Conservation (phyloP, 768 basidiomycete species). For the Baorangia bicolor region DNA sequence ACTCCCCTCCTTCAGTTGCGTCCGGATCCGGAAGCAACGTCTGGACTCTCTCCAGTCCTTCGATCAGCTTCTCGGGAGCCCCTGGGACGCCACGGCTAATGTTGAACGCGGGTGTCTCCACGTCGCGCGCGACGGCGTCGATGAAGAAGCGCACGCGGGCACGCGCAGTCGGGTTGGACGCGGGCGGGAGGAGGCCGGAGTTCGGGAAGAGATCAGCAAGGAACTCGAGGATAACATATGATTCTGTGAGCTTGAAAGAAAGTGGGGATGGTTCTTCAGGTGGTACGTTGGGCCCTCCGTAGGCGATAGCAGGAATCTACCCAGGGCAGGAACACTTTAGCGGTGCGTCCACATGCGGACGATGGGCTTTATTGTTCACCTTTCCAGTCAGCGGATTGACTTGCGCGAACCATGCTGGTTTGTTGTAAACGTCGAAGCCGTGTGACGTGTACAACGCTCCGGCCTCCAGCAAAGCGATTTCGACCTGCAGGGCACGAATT, state of each 20-base stretch:
- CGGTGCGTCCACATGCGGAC: not conserved
- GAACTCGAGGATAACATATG: constrained; percentile 62
- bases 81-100: constrained; percentile 23
- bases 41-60: constrained; percentile 9
- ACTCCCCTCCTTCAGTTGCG: constrained; percentile 39
- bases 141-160: constrained; percentile 64
- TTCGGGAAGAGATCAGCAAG: constrained; percentile 56
- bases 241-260: constrained; percentile 62
- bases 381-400: constrained; percentile 61
- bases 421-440: constrained; percentile 59
- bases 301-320: constrained; percentile 57
- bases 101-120: constrained; percentile 37
- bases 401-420: constrained; percentile 65
- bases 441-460: constrained; percentile 46
- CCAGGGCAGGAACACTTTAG: not conserved
- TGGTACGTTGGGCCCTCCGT: constrained; percentile 54
- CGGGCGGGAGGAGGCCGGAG: constrained; percentile 45
- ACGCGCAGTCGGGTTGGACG: constrained; percentile 47
- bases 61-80: not conserved
- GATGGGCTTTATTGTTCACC: constrained; percentile 32
- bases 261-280: constrained; percentile 56
- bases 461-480: constrained; percentile 58
- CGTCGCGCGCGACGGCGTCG: constrained; percentile 46
- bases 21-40: constrained; percentile 35
- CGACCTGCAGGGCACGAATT: constrained; percentile 38